phyloP scores from a whole-genome alignment of 768 basidiomycete species.

The Coprinopsis marcescibilis region DNA sequence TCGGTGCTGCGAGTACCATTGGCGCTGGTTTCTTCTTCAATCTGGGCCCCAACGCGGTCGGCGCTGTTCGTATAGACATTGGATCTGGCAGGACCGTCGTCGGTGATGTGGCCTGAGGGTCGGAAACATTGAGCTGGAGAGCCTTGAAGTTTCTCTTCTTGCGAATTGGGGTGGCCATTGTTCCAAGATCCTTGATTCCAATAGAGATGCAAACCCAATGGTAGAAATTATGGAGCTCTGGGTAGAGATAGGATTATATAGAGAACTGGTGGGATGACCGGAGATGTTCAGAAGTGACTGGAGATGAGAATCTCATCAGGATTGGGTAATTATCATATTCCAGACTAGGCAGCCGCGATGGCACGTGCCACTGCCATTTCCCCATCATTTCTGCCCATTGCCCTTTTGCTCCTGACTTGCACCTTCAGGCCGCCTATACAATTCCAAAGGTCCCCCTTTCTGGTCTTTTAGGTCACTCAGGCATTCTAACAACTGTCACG shows the following conservation, averaged over 20 bases:
- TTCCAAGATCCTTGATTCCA: background rate
- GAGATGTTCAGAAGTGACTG: background rate
- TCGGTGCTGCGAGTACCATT: slow-evolving; percentile 75
- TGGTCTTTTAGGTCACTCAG: no score
- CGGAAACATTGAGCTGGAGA: slow-evolving; percentile 59
- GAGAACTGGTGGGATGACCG: background rate
- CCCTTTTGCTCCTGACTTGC: background rate
- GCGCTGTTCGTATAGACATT: slow-evolving; percentile 28
- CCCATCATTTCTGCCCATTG: background rate
- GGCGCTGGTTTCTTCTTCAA: slow-evolving; percentile 75
- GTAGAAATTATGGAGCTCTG: no score
- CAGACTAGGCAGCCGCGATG: background rate
- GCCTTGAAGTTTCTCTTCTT: slow-evolving; percentile 93
- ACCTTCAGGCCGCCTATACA: no score
- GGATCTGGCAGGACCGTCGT: slow-evolving; percentile 36
- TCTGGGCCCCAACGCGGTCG: slow-evolving; percentile 34
- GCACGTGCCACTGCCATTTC: background rate
- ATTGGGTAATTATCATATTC: slow-evolving; percentile 3
- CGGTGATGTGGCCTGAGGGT: slow-evolving; percentile 18
- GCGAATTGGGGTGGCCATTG: slow-evolving; percentile 54
- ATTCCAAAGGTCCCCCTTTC: no score
- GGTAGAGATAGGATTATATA: background rate
- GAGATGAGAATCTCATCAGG: no score
- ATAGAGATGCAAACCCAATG: no score
- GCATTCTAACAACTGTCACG: no score